Evolutionary conservation across 441 rosid species (phyloP), one percentile per base, ranked within the genome.

Genomic region (Adansonia gregorii): DNA sequence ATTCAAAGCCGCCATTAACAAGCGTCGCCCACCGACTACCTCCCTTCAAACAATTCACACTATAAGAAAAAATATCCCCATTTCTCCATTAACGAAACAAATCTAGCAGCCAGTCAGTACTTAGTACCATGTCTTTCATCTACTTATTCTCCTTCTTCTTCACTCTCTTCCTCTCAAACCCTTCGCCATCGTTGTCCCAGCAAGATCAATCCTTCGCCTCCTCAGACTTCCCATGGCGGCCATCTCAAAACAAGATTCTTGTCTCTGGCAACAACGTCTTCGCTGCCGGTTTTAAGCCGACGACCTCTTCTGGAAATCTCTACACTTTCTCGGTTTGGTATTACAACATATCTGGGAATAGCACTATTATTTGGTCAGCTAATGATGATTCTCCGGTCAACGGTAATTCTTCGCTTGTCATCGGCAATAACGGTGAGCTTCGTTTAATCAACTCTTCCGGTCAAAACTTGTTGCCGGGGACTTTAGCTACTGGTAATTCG

Each of bases 261-360:
- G 59, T 79, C 76, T 91, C 95, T n/a, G 81, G 75, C 63, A 83
- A 82, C 54, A 80, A 87, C 68, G 63, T 45, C 78, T 91, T 89
- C 76, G 89, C 92, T n/a, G 93, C 93, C 27, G 92, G 92, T 4
- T 91, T 88, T 77, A 78, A 0, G 15, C 76, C 48, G 1, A 15
- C 56, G 1, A 39, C 80, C 78, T 24, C 51, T 17, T 77, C 88
- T 14, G 27, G 11, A 41, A 69, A 51, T 67, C 82, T 2, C 55
- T 89, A 76, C 77, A 76, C 61, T 78, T 89, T 91, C 88, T 88
- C 91, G 5, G 27, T 91, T 72, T 89, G 92, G 90, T 86, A 82
- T 79, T 0, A 72, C 81, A 83, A 82, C 63, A 75, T 85, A 24
- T 61, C 84, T 2, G 1, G 6, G 17, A 15, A 6, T 2, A 51